phyloP scores from a whole-genome alignment of 1,284 basidiomycete genomes.

The Ganoderma meredithae region DNA sequence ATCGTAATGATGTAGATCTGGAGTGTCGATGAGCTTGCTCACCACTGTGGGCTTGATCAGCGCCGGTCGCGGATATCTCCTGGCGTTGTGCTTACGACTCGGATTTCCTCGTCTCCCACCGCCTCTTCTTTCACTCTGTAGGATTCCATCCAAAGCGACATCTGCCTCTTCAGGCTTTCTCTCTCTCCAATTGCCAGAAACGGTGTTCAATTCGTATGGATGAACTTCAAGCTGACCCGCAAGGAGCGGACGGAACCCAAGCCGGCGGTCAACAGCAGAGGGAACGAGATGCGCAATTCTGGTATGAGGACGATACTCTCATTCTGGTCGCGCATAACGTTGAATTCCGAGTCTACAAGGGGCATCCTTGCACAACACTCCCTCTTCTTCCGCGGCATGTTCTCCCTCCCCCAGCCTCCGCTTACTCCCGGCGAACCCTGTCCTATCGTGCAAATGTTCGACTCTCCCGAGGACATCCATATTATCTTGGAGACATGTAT shows the following conservation, averaged over 20 bases:
- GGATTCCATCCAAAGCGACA: no score
- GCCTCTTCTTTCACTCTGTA: no score
- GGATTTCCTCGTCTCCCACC: no score
- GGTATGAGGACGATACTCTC: conserved; percentile 26
- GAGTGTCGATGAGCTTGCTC: no score
- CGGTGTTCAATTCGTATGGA: not conserved
- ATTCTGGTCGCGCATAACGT: conserved; percentile 20
- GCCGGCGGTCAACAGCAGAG: not conserved
- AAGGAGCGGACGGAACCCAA: not conserved
- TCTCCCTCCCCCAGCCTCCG: conserved; percentile 16
- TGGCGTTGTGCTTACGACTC: no score
- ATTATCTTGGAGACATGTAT: conserved; percentile 1
- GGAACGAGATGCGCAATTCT: conserved; percentile 19
- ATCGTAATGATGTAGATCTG: no score
- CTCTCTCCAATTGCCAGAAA: not conserved
- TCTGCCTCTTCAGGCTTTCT: no score
- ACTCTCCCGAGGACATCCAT: conserved; percentile 7
- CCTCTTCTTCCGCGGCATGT: conserved; percentile 22
- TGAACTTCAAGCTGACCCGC: not conserved
- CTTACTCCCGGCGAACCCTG: not conserved
- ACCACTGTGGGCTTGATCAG: no score
- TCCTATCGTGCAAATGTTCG: not conserved
- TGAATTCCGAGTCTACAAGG: conserved; percentile 21
- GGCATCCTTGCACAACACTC: conserved; percentile 24
- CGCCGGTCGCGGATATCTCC: no score